Percentiles rank a stretch among this genome's conserved stretches.
phyloP scores from a whole-genome alignment of 2,329 filamentous ascomycete species.

The Fusarium robinianum region DNA sequence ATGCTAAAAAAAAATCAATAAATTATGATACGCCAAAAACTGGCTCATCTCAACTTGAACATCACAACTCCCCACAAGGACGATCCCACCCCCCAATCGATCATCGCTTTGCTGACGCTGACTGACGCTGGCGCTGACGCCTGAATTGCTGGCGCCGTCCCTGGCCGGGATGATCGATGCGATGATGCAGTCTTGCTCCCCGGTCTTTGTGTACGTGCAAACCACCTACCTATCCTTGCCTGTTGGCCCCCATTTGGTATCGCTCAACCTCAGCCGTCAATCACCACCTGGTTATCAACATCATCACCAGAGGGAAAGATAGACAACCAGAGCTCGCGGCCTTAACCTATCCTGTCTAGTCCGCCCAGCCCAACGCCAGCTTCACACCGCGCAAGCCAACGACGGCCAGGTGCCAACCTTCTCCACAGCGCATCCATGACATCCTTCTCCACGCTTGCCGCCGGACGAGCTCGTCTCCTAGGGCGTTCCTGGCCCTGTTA shows the following conservation, averaged over 20 bases:
- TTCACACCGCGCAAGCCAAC: constrained; percentile 3
- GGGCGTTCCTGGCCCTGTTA: constrained; percentile 28
- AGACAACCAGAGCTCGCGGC: constrained; percentile 1
- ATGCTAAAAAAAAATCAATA: too few species aligned
- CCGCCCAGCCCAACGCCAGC: neutral
- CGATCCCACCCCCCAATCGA: constrained; percentile 25
- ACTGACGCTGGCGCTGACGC: constrained; percentile 30
- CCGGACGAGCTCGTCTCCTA: constrained; percentile 23
- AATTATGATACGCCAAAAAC: neutral
- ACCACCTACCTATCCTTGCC: constrained; percentile 4
- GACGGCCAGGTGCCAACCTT: constrained; percentile 4
- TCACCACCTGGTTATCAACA: neutral
- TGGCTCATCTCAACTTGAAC: constrained; percentile 9
- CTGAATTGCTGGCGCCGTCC: constrained; percentile 21
- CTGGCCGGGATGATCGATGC: constrained; percentile 14
- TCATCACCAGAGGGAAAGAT: neutral
- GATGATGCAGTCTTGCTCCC: constrained; percentile 5
- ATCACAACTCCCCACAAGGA: constrained; percentile 12
- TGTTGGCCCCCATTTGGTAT: constrained; percentile 2
- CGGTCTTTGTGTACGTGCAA: neutral
- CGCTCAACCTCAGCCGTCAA: too few species aligned
- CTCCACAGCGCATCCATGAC: constrained; percentile 24
- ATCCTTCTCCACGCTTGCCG: constrained; percentile 32
- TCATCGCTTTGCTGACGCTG: constrained; percentile 29
- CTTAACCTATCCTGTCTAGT: constrained; percentile 1